Percentiles rank a stretch among this genome's conserved stretches.
Conservation (phyloP, 139 green algal species). For the Choricystis sp. region DNA sequence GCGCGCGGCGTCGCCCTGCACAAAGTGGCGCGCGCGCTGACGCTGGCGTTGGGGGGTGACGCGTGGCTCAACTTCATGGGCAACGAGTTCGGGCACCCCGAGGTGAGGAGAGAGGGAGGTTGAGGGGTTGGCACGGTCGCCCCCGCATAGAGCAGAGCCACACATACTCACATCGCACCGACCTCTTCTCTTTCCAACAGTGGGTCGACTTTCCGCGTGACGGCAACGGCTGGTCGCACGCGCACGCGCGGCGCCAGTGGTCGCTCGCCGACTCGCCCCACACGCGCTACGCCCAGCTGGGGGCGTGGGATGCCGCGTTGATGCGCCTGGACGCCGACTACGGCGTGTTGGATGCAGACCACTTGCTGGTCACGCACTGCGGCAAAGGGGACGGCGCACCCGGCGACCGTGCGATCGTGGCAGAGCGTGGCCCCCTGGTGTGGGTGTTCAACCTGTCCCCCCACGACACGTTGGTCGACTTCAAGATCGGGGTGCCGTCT, state of each 20-base stretch:
- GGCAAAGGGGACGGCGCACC: background rate
- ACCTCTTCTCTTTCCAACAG: too few species aligned
- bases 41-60: slow-evolving; percentile 50
- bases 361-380: slow-evolving; percentile 16
- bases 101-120: too few species aligned
- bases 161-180: too few species aligned
- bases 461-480: too few species aligned
- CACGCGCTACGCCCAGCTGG: slow-evolving; percentile 56
- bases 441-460: slow-evolving; percentile 95
- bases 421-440: slow-evolving; percentile 79
- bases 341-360: slow-evolving; percentile 26
- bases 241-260: slow-evolving; percentile 71
- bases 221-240: slow-evolving; percentile 85
- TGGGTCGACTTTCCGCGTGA: slow-evolving; percentile 91
- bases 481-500: too few species aligned
- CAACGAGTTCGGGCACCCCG: slow-evolving; percentile 91
- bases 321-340: slow-evolving; percentile 48
- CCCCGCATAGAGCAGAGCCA: too few species aligned
- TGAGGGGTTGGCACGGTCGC: too few species aligned
- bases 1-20: slow-evolving; percentile 61
- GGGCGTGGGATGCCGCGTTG: slow-evolving; percentile 59
- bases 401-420: slow-evolving; percentile 39
- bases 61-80: slow-evolving; percentile 82
- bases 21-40: slow-evolving; percentile 53
- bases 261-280: slow-evolving; percentile 38